Conservation (phyloP, 768 basidiomycete species). For the Termitomyces sp. region DNA sequence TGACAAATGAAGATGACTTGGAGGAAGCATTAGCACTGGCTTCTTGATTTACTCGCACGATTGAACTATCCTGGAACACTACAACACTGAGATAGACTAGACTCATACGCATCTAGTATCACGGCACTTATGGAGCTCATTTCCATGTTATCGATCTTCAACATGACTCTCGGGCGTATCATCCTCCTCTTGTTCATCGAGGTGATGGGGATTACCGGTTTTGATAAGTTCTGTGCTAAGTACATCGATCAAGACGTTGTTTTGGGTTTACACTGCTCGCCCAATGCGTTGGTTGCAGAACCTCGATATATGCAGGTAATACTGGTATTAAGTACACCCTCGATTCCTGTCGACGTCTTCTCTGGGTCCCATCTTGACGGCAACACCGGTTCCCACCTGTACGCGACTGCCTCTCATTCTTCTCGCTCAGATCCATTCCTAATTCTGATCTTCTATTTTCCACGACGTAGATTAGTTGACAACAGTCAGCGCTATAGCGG, state of each 20-base stretch:
- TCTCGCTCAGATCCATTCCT: neutral
- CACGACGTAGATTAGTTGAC: neutral
- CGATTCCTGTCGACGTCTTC: neutral
- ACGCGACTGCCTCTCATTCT: too few relatives aligned
- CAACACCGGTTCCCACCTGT: neutral
- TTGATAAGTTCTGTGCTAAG: neutral
- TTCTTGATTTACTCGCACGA: constrained; percentile 2
- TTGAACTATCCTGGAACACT: neutral
- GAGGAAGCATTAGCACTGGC: constrained; percentile 70
- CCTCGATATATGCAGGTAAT: neutral
- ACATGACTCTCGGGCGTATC: neutral
- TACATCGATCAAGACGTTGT: neutral
- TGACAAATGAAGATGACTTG: constrained; percentile 61
- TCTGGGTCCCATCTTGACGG: neutral
- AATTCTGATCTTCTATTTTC: neutral
- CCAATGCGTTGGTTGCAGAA: neutral
- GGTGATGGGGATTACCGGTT: neutral
- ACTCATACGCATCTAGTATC: too few relatives aligned
- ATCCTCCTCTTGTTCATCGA: neutral
- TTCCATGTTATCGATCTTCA: neutral
- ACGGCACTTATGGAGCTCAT: neutral
- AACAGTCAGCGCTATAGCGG: neutral
- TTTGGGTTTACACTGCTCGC: neutral
- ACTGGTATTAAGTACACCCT: neutral
- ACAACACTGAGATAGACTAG: neutral